phyloP scores from a whole-genome alignment of 257 asterid genomes.

The Capsicum baccatum region DNA sequence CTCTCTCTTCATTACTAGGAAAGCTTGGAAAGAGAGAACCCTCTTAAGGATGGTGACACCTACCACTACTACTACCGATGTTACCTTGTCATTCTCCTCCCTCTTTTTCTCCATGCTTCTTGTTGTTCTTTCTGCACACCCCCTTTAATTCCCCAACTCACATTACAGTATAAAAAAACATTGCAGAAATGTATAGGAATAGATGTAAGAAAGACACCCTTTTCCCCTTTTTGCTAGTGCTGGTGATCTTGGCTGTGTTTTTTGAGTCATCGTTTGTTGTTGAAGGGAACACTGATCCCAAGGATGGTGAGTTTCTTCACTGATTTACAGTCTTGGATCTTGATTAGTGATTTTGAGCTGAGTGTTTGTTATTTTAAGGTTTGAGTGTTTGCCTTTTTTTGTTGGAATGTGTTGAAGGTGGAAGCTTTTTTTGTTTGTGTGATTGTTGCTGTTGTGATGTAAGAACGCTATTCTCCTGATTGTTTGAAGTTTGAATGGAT shows the following conservation, averaged over 20 bases:
- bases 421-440: not conserved
- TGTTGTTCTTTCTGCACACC: not conserved
- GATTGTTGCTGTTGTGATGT: not conserved
- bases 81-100: constrained; percentile 28
- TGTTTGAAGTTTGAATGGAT: constrained; percentile 14
- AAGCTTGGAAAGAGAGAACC: constrained; percentile 71
- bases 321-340: constrained; percentile 10
- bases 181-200: constrained; percentile 1
- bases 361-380: not conserved
- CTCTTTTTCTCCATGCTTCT: constrained; percentile 4
- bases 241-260: constrained; percentile 44
- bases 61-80: constrained; percentile 39
- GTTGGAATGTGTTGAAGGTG: constrained; percentile 19
- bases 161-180: not conserved
- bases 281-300: constrained; percentile 66
- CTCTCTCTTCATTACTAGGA: constrained; percentile 48
- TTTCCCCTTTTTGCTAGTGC: constrained; percentile 23
- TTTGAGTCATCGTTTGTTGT: constrained; percentile 38
- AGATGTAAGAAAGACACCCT: constrained; percentile 17
- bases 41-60: constrained; percentile 66
- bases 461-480: not conserved
- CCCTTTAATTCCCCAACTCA: not conserved
- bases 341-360: constrained; percentile 31
- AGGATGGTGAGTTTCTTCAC: constrained; percentile 55
- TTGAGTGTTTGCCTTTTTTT: not conserved